Conservation (phyloP, 805 yeast species). For the Yamadazyma laniorum region DNA sequence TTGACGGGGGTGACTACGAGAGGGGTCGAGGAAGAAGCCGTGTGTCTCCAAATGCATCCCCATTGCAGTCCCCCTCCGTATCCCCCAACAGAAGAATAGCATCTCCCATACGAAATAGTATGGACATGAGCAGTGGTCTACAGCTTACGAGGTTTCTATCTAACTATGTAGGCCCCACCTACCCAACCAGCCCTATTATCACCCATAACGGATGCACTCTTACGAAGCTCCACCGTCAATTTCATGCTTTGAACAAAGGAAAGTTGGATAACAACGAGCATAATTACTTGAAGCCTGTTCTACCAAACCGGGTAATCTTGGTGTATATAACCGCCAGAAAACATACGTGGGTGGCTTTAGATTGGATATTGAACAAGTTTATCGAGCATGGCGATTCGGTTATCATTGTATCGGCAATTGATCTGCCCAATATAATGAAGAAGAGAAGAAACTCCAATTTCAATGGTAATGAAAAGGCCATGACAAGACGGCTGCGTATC, state of each 20-base stretch:
- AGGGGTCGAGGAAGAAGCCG: conserved; percentile 13
- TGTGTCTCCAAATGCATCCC: conserved; percentile 12
- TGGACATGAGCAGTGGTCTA: conserved; percentile 11
- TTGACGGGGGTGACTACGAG: conserved; percentile 1
- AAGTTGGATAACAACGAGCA: conserved; percentile 23
- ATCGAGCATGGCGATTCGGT: conserved; percentile 66
- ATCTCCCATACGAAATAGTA: conserved; percentile 17
- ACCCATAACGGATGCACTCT: conserved; percentile 43
- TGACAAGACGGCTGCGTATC: conserved; percentile 30
- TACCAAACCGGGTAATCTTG: conserved; percentile 55
- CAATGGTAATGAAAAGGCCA: conserved; percentile 16
- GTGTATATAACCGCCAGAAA: conserved; percentile 67
- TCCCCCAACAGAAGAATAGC: conserved; percentile 20
- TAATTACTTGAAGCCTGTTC: conserved; percentile 28
- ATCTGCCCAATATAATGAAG: conserved; percentile 14
- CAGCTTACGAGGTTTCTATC: conserved; percentile 4
- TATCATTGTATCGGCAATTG: conserved; percentile 57
- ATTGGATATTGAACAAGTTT: conserved; percentile 58
- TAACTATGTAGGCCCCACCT: conserved; percentile 17
- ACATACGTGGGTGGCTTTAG: conserved; percentile 83
- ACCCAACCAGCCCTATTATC: conserved; percentile 42
- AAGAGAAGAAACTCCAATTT: conserved; percentile 12
- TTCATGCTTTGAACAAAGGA: conserved; percentile 45
- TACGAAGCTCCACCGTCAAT: conserved; percentile 47
- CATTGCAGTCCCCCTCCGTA: conserved; percentile 17